Evolutionary conservation across 2,329 filamentous ascomycete species (phyloP).

Genomic region (Keithomyces neogunnii): DNA sequence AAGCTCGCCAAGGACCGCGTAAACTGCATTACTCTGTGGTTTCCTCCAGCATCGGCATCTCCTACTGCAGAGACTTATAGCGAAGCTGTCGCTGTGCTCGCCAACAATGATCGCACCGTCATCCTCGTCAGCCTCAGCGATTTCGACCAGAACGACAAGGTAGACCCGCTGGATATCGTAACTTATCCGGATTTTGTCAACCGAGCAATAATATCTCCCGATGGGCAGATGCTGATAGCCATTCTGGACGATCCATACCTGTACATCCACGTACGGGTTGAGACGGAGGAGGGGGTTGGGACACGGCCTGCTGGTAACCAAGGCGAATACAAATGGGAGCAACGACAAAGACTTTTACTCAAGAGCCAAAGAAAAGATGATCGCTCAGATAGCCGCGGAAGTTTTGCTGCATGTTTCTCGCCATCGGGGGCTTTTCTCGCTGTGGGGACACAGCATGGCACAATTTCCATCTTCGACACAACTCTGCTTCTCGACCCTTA

Average conservation of each 20-base stretch:
- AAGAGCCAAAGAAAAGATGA: conserved; percentile 50
- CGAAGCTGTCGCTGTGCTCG: conserved; percentile 58
- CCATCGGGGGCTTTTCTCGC: conserved; percentile 63
- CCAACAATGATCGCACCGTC: conserved; percentile 89
- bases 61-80: conserved; percentile 32
- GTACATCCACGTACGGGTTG: conserved; percentile 65
- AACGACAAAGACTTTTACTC: conserved; percentile 43
- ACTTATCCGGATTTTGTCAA: conserved; percentile 82
- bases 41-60: conserved; percentile 30
- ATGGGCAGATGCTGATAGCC: conserved; percentile 70
- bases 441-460: conserved; percentile 71
- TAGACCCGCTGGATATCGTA: conserved; percentile 59
- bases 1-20: conserved; percentile 53
- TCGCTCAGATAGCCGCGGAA: conserved; percentile 50
- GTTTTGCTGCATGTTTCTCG: conserved; percentile 73
- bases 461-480: conserved; percentile 66
- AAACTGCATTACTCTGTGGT: conserved; percentile 60
- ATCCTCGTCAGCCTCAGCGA: conserved; percentile 70
- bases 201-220: conserved; percentile 85
- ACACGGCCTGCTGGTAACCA: conserved; percentile 15
- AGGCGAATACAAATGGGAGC: conserved; percentile 39
- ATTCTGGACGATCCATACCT: conserved; percentile 82
- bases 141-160: conserved; percentile 33
- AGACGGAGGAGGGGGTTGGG: conserved; percentile 22
- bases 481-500: conserved; percentile 33